Base-by-base conservation (phyloP, 2,329 filamentous ascomycete species). In the Colletotrichum cuscutae region DNA sequence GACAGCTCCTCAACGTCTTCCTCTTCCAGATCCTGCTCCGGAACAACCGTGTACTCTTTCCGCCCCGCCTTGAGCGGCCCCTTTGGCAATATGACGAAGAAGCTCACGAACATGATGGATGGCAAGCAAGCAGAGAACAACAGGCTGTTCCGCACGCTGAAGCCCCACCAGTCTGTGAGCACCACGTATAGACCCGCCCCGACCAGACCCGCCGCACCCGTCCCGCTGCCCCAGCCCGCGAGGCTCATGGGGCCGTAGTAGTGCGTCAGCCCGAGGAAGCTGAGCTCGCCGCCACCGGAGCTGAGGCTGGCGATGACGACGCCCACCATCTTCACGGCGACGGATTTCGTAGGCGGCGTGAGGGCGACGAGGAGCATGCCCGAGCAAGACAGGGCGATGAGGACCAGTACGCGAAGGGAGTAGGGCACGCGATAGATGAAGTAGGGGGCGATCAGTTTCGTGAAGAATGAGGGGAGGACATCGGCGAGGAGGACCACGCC, bases 291-390 rank as follows among this genome's bases (percentile, higher is more conserved):
- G 22, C 89, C 94, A 19, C 97, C 97, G 74, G 92, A 95, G 77
- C 94, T 94, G 63, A 98, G 82, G 77, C 94, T 97, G 1, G 95
- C 95, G 60, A 98, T 84, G 52, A 95, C 89, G 22, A 98, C 93
- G 12, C 97, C 97, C 1, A 90, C 86, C 81, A 98, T 89, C 82
- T 97, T 97, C 59, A 90, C 87, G 1, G 89, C 87, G 53, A 97
- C 92, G 0, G 93, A 90, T 9, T 86, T 84, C 5, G 87, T 84
- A 2, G 89, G 81, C 1, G 95, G 94, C 0, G 95, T 95, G 42
- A 97, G 86, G 0, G 95, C 95, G 46, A 98, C 92, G 58, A 97
- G 87, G 58, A 97, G 88, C 97, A 98, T 98, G 73, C 97, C 97
- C 7, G 86, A 82, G n/a, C 91, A 89, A 0, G 95, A 97, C 2